A percentile compares a stretch with the other conserved stretches of the same genome.
Conservation (phyloP, 2,329 filamentous ascomycete genomes). For the Colletotrichum tabaci region DNA sequence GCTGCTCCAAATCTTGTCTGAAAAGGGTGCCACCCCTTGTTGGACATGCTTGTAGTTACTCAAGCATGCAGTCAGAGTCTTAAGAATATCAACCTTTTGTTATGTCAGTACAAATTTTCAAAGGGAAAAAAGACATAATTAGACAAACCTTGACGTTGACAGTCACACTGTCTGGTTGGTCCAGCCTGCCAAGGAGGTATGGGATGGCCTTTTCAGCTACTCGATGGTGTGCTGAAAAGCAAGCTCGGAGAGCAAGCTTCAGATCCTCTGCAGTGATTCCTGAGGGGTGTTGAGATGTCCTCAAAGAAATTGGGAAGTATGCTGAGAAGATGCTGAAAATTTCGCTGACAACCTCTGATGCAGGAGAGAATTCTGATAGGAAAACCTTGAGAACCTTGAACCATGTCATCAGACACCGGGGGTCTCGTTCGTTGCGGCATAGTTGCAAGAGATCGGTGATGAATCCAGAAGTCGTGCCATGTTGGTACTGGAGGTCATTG, state of each 20-base stretch:
- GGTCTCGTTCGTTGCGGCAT: constrained; percentile 70
- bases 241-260: constrained; percentile 66
- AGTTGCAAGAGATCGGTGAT: constrained; percentile 65
- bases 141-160: constrained; percentile 68
- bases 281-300: constrained; percentile 63
- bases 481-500: constrained; percentile 60
- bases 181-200: constrained; percentile 70
- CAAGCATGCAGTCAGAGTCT: constrained; percentile 69
- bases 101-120: background rate
- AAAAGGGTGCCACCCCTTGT: constrained; percentile 64
- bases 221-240: constrained; percentile 66
- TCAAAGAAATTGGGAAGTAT: constrained; percentile 73
- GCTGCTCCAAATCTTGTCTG: constrained; percentile 69
- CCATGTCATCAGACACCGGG: constrained; percentile 70
- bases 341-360: constrained; percentile 62
- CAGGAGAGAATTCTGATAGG: constrained; percentile 61
- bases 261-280: constrained; percentile 70
- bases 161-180: constrained; percentile 71
- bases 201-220: constrained; percentile 64
- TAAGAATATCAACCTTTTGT: constrained; percentile 66
- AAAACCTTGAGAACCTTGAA: constrained; percentile 66
- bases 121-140: background rate
- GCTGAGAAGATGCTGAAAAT: constrained; percentile 71
- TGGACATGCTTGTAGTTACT: constrained; percentile 63
- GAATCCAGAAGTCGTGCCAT: constrained; percentile 62